Evolutionary conservation across 148 eudicot species (phyloP).

Genomic region (Camellia sinensis): DNA sequence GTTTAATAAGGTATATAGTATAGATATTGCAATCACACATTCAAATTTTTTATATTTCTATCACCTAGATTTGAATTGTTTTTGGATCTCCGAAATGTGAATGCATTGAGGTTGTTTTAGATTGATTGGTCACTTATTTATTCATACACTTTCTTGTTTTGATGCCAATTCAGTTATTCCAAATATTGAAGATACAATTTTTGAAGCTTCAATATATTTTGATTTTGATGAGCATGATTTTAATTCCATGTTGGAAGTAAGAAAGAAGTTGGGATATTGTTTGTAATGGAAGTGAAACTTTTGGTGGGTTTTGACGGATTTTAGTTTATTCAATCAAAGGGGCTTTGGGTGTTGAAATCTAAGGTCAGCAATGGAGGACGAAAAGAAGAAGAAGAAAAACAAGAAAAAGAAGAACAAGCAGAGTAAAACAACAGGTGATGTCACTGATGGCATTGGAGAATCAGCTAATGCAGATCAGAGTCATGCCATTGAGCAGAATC

Average conservation of each 20-base stretch:
- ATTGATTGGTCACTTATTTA: not conserved
- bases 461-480: slow-evolving; percentile 34
- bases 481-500: slow-evolving; percentile 15
- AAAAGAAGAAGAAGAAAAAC: slow-evolving; percentile 60
- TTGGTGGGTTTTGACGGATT: not conserved
- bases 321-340: not conserved
- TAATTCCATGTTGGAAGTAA: not conserved
- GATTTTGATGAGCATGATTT: not conserved
- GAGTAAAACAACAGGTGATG: slow-evolving; percentile 24
- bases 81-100: not conserved
- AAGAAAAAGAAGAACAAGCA: slow-evolving; percentile 82
- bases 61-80: not conserved
- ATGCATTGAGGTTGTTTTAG: not conserved
- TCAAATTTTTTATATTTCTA: not conserved
- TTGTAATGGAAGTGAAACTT: not conserved
- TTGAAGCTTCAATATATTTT: not conserved
- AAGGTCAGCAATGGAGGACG: slow-evolving; percentile 49
- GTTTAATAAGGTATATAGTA: not conserved
- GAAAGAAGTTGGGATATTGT: not conserved
- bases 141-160: not conserved
- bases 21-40: not conserved
- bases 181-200: not conserved
- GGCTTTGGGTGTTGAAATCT: slow-evolving; percentile 1
- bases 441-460: slow-evolving; percentile 32
- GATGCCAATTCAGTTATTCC: slow-evolving; percentile 5